Evolutionary conservation across 805 yeast species (phyloP), one percentile per base, ranked within the genome.

Genomic region (Metschnikowia chrysomelidarum): DNA sequence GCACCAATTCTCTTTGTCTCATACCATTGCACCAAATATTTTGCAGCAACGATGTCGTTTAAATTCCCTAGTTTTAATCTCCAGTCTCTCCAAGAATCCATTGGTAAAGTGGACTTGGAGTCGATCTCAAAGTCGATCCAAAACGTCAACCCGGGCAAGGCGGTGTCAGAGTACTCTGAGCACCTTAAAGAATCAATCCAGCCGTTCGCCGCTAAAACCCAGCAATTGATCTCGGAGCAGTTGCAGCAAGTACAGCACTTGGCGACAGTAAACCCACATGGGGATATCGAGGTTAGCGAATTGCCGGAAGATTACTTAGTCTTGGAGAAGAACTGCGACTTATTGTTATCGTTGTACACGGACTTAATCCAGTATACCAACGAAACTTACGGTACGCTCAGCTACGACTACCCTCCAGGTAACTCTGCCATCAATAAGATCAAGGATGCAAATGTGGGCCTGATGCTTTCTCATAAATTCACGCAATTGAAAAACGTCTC

Each of bases 361-460:
- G 73, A 67, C 44, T 60, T 67, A 48, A 64, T 67, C 40, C 67
- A 57, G 16, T 59, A 57, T 50, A 61, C 65, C 44, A 54, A 57
- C 41, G 69, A 65, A 32, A 85, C 88, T 26, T 85, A 77, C 53
- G 87, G 75, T 51, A 76, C 82, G 43, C 83, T 82, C 48, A 75
- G 84, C 31, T 85, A 85, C 56, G 95, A 85, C 56, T 84, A 82
- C 51, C 95, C 95, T 17, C 91, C 93, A 35, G 72, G 69, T 5
- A 67, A 64, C 58, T 56, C 61, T 17, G 63, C 72, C 4, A 43
- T 67, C 32, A 50, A 49, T 50, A 82, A 82, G 56, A 59, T 84
- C 44, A 72, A 73, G 43, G 91, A 85, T 48, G 76, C 84, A 28
- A 67, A 82, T 47, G 77, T 82, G 52, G 76, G 82, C 23, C 74